These are phyloP conservation scores for Sclerotinia glacialis DNA, from an alignment of 2,329 filamentous ascomycete genomes.

Conservation along the genomic window DNA sequence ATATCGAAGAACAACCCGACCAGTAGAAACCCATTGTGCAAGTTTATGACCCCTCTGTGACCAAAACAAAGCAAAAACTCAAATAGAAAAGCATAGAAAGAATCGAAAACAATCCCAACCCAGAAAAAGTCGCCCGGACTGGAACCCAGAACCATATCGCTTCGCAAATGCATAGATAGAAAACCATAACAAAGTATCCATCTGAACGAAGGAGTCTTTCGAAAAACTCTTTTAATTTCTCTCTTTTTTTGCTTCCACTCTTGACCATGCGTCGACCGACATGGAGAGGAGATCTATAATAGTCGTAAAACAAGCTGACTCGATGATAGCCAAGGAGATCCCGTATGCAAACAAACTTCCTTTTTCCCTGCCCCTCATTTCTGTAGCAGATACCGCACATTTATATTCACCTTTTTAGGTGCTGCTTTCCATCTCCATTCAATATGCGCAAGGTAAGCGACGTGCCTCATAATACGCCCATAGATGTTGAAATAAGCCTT, in stretches of 20 bases:
- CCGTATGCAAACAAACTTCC: conserved; percentile 18
- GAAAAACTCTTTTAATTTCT: conserved; percentile 20
- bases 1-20: conserved; percentile 23
- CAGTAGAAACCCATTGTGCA: conserved; percentile 21
- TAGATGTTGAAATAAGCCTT: not conserved
- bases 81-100: conserved; percentile 4
- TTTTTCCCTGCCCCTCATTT: not conserved
- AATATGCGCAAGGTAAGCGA: not conserved
- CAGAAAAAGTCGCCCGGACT: conserved; percentile 18
- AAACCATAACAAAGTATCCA: conserved; percentile 29
- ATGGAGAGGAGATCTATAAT: conserved; percentile 22
- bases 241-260: conserved; percentile 15
- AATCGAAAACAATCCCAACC: conserved; percentile 25
- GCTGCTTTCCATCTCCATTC: not conserved
- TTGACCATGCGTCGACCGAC: conserved; percentile 13
- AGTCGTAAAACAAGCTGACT: conserved; percentile 13
- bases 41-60: conserved; percentile 21
- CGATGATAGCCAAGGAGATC: conserved; percentile 16
- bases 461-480: not conserved
- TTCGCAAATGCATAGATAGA: conserved; percentile 37
- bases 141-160: conserved; percentile 27
- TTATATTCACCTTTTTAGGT: not conserved
- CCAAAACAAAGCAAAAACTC: conserved; percentile 20
- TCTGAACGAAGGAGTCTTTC: conserved; percentile 23
- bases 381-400: not conserved